A percentile compares a stretch with the other conserved stretches of the same genome.
Conservation (phyloP, 2,329 filamentous ascomycete genomes). For the Aspergillus phoenicis region DNA sequence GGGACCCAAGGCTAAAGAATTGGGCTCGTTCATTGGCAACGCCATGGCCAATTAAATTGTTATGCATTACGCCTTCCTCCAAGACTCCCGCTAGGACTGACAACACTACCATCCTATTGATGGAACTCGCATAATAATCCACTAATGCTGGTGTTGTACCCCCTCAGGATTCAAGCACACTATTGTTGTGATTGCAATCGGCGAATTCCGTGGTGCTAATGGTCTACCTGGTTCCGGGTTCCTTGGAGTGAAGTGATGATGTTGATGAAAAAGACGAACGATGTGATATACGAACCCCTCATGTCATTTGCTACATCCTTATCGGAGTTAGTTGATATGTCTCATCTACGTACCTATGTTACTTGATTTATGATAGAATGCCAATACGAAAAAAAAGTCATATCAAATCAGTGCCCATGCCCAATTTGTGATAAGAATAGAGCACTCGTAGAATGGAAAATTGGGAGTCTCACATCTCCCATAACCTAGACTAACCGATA, state of each 20-base stretch:
- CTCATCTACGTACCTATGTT: background rate
- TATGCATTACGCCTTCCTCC: background rate
- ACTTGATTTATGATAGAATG: background rate
- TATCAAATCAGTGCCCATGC: background rate
- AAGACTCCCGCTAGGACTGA: background rate
- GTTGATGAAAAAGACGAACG: too few relatives aligned
- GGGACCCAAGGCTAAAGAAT: constrained; percentile 34
- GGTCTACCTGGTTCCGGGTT: too few relatives aligned
- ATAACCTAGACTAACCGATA: too few relatives aligned
- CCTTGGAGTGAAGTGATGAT: too few relatives aligned
- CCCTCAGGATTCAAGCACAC: background rate
- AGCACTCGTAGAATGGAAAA: too few relatives aligned
- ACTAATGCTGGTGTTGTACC: constrained; percentile 5
- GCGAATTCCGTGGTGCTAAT: too few relatives aligned
- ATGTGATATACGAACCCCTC: background rate
- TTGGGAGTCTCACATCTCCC: too few relatives aligned
- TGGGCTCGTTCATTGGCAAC: constrained; percentile 33
- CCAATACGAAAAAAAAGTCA: background rate
- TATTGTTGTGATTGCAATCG: background rate
- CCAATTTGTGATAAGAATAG: too few relatives aligned
- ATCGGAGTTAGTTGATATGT: too few relatives aligned
- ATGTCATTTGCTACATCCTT: background rate
- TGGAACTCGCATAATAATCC: constrained; percentile 1
- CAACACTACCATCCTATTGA: background rate
- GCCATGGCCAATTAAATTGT: constrained; percentile 24